Percentiles rank a stretch among this genome's conserved stretches.
phyloP scores from a whole-genome alignment of 768 basidiomycete genomes.

The Trametes cubensis region DNA sequence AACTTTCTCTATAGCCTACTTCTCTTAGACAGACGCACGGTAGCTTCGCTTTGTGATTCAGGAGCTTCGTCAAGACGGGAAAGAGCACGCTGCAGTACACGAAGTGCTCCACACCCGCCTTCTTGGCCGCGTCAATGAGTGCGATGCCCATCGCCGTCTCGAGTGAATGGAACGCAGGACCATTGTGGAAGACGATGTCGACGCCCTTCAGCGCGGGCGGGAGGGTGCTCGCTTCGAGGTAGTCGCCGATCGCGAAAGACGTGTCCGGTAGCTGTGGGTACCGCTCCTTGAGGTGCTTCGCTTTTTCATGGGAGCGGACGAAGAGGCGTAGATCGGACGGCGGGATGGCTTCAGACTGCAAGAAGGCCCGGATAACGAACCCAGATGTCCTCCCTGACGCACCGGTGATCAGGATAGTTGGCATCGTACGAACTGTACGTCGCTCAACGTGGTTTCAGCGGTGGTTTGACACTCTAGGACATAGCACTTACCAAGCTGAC shows the following conservation, averaged over 20 bases:
- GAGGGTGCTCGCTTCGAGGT: constrained; percentile 30
- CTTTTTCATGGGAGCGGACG: constrained; percentile 27
- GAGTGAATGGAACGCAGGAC: constrained; percentile 30
- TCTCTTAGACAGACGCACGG: constrained; percentile 18
- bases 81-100: constrained; percentile 40
- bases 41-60: constrained; percentile 34
- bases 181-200: constrained; percentile 36
- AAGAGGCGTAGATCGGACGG: constrained; percentile 30
- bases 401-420: constrained; percentile 28
- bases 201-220: constrained; percentile 29
- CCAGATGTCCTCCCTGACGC: constrained; percentile 30
- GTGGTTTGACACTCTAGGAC: too few relatives aligned
- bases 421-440: background rate
- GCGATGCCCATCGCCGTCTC: constrained; percentile 38
- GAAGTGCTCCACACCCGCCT: constrained; percentile 38
- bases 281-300: constrained; percentile 19
- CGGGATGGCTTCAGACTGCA: constrained; percentile 7
- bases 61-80: constrained; percentile 33
- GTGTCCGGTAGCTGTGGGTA: constrained; percentile 24
- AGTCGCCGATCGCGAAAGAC: constrained; percentile 31
- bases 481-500: too few relatives aligned
- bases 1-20: background rate
- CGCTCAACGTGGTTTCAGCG: too few relatives aligned
- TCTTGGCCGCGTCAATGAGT: constrained; percentile 37
- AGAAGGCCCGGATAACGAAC: constrained; percentile 28